Base-by-base conservation (phyloP, 2,329 filamentous ascomycete genomes). In the Podosphaera leucotricha region DNA sequence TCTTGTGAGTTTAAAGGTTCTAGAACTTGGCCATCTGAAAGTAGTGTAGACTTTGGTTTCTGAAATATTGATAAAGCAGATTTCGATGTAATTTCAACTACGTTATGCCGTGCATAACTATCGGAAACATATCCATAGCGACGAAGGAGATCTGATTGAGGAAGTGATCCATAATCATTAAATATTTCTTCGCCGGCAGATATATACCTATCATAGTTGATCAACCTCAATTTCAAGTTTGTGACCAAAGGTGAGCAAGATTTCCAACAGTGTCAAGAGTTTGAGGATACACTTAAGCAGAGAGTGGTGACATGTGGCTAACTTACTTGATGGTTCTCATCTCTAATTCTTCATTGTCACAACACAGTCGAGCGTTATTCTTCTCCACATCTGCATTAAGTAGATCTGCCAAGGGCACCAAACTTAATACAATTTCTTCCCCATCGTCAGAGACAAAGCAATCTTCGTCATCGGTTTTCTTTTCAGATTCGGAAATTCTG, bases 341-440 rank as follows among this genome's bases (percentile, higher is more conserved):
- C 44, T 71, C 67, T n/a, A 81, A 59, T 44, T 57, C 53, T n/a
- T 54, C 54, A 13, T 53, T 54, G 28, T 59, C 54, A 42, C 53
- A 58, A 42, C 50, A 53, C 19, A 59, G 47, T 54, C 63, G 56
- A 48, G 70, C 71, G 52, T 81, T 80, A 53, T 78, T 78, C 41
- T 64, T 63, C 49, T 77, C 68, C 5, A 71, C 75, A 56, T 81
- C 73, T 3, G 76, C 76, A 52, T 80, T 81, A 24, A 81, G 65
- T 60, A 80, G 68, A 56, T 80, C 77, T n/a, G 76, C 77, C 46
- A 81, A 57, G 2, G 77, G 77, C 1, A 81, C 70, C 73, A 80
- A 77, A 38, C 72, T 75, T 52, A 80, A 77, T 35, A 55, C 50
- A 1, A 55, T 55, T 30, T 66, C 64, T 19, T 64, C 61, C 10